phyloP scores from a whole-genome alignment of 1,284 basidiomycete genomes.

The Ganoderma leucocontextum region DNA sequence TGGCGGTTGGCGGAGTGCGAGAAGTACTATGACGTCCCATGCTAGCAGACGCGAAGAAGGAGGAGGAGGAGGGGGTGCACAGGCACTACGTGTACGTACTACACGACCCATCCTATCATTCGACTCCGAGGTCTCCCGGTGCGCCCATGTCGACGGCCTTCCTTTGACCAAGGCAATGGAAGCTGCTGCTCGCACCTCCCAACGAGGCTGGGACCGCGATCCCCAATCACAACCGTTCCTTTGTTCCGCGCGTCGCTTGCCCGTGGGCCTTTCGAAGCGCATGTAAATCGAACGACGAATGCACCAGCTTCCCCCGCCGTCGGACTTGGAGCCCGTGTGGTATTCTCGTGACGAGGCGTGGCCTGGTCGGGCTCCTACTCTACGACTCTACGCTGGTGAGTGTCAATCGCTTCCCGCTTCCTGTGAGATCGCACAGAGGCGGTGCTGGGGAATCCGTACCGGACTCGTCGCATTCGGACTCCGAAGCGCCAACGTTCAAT shows the following conservation, averaged over 20 bases:
- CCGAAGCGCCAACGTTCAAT: background rate
- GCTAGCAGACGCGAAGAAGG: background rate
- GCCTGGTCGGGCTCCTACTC: background rate
- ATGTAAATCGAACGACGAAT: background rate
- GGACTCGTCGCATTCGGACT: conserved; percentile 4
- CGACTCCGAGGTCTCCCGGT: conserved; percentile 3
- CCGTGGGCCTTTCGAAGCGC: background rate
- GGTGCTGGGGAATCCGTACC: conserved; percentile 3
- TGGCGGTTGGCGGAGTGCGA: background rate
- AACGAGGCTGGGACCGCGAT: background rate
- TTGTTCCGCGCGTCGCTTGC: background rate
- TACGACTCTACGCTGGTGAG: background rate
- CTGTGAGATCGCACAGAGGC: conserved; percentile 5
- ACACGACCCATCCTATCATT: background rate
- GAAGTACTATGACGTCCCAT: background rate
- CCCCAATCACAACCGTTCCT: background rate
- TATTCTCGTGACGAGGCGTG: background rate
- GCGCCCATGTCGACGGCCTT: background rate
- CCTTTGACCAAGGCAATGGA: background rate
- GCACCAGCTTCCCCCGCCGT: background rate
- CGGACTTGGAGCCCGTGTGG: background rate
- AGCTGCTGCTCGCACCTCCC: background rate
- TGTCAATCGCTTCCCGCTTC: conserved; percentile 2
- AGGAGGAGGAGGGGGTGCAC: background rate
- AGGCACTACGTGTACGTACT: background rate